These are phyloP conservation scores for Byssothecium circinans DNA, from an alignment of 2,329 filamentous ascomycete genomes.

Conservation along the genomic window DNA sequence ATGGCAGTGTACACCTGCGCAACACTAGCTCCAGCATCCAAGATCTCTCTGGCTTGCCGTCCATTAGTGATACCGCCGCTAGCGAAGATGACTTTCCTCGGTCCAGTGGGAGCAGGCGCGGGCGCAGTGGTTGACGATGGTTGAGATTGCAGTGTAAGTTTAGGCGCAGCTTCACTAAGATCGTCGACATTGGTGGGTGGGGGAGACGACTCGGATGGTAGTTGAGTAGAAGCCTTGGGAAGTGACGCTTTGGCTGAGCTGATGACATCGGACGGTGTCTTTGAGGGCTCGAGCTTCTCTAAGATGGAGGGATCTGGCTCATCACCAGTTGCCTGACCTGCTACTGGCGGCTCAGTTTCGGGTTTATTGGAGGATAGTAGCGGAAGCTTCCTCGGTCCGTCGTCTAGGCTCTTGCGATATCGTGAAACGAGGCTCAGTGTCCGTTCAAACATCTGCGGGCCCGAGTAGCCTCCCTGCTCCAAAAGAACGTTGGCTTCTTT, in stretches of 20 bases:
- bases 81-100: constrained; percentile 82
- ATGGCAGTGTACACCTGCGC: constrained; percentile 89
- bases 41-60: constrained; percentile 74
- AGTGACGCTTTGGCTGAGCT: constrained; percentile 3
- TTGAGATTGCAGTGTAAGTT: constrained; percentile 18
- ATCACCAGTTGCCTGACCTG: constrained; percentile 14
- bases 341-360: constrained; percentile 9
- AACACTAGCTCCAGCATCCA: constrained; percentile 87
- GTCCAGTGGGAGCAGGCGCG: constrained; percentile 20
- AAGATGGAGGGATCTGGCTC: constrained; percentile 15
- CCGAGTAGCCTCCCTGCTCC: constrained; percentile 87
- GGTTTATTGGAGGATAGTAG: constrained; percentile 2
- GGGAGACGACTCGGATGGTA: constrained; percentile 20
- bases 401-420: constrained; percentile 64
- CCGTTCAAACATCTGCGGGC: constrained; percentile 81
- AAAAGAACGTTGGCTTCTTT: constrained; percentile 69
- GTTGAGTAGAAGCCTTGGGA: constrained; percentile 18
- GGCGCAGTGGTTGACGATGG: constrained; percentile 23
- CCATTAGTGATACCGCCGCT: constrained; percentile 92
- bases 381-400: constrained; percentile 41
- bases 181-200: constrained; percentile 34
- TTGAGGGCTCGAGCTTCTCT: constrained; percentile 16
- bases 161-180: constrained; percentile 32
- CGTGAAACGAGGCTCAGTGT: constrained; percentile 77
- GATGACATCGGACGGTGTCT: constrained; percentile 5